Evolutionary conservation across 352 stramenopile species (phyloP).

Genomic region (Phytophthora uliginosa): DNA sequence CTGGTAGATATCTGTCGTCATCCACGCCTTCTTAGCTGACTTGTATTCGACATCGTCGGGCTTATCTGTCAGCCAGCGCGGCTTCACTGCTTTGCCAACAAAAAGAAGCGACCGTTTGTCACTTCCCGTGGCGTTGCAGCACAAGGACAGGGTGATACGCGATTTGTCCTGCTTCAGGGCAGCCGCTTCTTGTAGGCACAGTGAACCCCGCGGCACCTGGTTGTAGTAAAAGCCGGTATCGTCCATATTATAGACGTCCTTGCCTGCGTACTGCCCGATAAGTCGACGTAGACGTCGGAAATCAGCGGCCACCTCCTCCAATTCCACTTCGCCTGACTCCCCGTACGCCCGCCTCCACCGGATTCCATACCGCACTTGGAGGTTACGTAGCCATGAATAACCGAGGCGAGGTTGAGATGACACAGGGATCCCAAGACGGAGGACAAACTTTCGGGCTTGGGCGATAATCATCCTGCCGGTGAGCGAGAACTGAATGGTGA

Average conservation of each 20-base stretch:
- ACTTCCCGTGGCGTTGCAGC: slow-evolving; percentile 7
- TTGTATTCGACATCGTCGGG: slow-evolving; percentile 3
- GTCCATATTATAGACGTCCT: slow-evolving; percentile 6
- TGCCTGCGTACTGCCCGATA: not conserved
- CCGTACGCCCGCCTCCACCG: not conserved
- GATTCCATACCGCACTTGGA: too few relatives aligned
- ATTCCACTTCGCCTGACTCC: not conserved
- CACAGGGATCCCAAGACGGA: too few relatives aligned
- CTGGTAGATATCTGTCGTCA: slow-evolving; percentile 7
- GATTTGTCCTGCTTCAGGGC: slow-evolving; percentile 8
- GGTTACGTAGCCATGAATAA: too few relatives aligned
- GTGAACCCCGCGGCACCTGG: not conserved
- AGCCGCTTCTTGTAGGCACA: not conserved
- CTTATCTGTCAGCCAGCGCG: not conserved
- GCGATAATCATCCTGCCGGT: too few relatives aligned
- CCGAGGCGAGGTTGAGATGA: too few relatives aligned
- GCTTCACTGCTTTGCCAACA: slow-evolving; percentile 4
- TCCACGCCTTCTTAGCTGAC: slow-evolving; percentile 12
- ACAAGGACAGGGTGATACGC: not conserved
- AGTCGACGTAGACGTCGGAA: not conserved
- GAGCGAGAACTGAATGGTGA: too few relatives aligned
- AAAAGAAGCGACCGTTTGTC: slow-evolving; percentile 12
- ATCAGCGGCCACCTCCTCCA: not conserved
- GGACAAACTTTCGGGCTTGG: too few relatives aligned
- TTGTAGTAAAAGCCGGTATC: slow-evolving; percentile 3